Base-by-base conservation (phyloP, 2,329 filamentous ascomycete genomes). In the Plectosphaerella plurivora region DNA sequence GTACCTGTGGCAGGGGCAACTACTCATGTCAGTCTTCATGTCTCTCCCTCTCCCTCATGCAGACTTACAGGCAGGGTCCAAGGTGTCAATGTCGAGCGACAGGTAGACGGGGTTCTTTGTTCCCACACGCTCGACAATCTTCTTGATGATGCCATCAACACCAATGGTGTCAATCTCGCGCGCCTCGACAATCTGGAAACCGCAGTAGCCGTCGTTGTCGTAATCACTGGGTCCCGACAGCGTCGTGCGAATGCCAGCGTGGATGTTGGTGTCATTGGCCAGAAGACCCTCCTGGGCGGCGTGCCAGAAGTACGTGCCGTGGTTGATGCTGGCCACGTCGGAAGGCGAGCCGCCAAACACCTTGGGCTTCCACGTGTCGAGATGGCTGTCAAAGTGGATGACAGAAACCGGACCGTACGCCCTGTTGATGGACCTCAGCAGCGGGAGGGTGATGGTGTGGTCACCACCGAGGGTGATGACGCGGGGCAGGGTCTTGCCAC, bases 301-400 rank as follows among this genome's bases (percentile, higher is more conserved):
- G 65, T 93, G 88, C 72, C 87, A 94, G 72, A 95, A 95, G 74
- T 94, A 94, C 1, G 89, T 94, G 42, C 90, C 90, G 71, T 94
- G 89, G 72, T 94, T 95, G 72, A 95, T 86, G 57, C 79, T 79
- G 18, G 90, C 89, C 39, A 85, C 82, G 55, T 91, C 81, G 25
- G 83, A 88, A 0, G 90, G 89, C 0, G 88, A 85, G 28, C 89
- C 90, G 50, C 91, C 90, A 61, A 95, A 95, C 24, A 94, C 90
- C 66, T 93, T 93, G 44, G 90, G 91, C 12, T 20, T 35, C 72
- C 85, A 89, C 4, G 86, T 89, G 62, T 89, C 87, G 60, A 84
- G 70, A 61, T 84, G 82, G 51, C 77, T 81, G 63, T 84, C 82
- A 51, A 85, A 84, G 61, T 84, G 82, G 53, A 84, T 83, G 2